These are phyloP conservation scores for Epipyxis sp. DNA, from an alignment of 108 stramenopile genomes.

Conservation along the genomic window DNA sequence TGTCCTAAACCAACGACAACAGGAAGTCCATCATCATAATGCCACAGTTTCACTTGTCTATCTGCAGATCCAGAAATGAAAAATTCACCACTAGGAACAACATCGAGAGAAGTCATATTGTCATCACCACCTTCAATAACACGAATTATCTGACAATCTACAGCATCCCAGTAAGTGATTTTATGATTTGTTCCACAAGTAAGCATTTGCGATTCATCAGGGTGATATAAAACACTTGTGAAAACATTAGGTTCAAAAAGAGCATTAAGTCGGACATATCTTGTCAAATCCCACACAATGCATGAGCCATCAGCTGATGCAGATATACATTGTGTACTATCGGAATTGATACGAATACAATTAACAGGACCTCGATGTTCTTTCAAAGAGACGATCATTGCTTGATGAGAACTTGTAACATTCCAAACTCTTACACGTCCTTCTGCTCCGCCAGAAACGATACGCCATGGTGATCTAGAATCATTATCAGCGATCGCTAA, in stretches of 20 bases:
- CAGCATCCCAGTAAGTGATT: conserved; percentile 82
- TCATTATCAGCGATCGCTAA: conserved; percentile 62
- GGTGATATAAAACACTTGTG: conserved; percentile 67
- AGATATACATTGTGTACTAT: conserved; percentile 68
- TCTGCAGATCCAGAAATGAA: conserved; percentile 74
- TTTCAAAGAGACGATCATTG: conserved; percentile 73
- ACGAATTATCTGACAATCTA: conserved; percentile 71
- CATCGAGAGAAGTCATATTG: conserved; percentile 68
- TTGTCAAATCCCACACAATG: conserved; percentile 74
- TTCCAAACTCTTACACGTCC: conserved; percentile 76
- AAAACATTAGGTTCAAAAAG: conserved; percentile 77
- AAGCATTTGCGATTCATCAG: conserved; percentile 77
- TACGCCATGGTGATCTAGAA: conserved; percentile 56
- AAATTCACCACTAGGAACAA: conserved; percentile 60
- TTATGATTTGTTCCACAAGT: conserved; percentile 76
- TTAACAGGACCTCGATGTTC: conserved; percentile 76
- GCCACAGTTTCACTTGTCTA: conserved; percentile 71
- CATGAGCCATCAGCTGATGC: conserved; percentile 77
- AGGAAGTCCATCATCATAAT: conserved; percentile 73
- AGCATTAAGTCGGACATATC: conserved; percentile 66
- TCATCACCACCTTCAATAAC: conserved; percentile 71
- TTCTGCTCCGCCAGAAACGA: conserved; percentile 72
- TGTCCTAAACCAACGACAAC: conserved; percentile 66
- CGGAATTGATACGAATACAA: conserved; percentile 57
- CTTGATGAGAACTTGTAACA: conserved; percentile 65